phyloP scores from a whole-genome alignment of 2,329 filamentous ascomycete genomes.

The Periconia digitata region DNA sequence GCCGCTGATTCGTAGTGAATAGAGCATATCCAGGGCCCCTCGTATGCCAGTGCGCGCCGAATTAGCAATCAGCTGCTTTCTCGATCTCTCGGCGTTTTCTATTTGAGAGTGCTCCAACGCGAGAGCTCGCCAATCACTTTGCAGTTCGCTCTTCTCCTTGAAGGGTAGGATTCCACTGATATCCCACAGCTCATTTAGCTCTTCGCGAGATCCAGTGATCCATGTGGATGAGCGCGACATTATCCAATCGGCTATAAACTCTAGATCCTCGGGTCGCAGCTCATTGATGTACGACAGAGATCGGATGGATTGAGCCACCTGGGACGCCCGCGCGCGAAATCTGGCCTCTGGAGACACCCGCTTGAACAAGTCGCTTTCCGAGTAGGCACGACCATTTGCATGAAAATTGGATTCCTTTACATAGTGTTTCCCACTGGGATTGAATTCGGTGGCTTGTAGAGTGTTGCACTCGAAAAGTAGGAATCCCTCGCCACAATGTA shows the following conservation, averaged over 20 bases:
- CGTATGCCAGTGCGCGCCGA: not conserved
- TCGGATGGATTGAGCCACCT: not conserved
- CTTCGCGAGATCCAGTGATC: not conserved
- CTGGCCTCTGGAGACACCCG: not conserved
- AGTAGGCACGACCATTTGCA: not conserved
- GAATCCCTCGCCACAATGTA: not conserved
- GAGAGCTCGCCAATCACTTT: not conserved
- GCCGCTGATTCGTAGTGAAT: not conserved
- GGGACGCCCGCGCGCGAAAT: not conserved
- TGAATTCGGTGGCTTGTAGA: not conserved
- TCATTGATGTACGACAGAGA: too few relatives aligned
- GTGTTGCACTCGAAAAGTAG: slow-evolving; percentile 3
- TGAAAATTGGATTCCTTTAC: not conserved
- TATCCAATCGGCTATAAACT: not conserved
- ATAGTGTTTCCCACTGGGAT: not conserved
- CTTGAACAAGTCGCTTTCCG: not conserved
- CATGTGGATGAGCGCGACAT: not conserved
- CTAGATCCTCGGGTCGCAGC: not conserved
- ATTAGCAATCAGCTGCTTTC: not conserved
- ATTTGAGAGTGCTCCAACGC: not conserved
- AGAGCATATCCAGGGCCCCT: not conserved
- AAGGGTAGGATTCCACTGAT: not conserved
- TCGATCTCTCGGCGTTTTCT: not conserved
- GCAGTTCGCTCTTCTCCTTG: not conserved
- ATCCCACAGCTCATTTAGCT: not conserved